phyloP scores from a whole-genome alignment of 2,329 filamentous ascomycete species.

The Thermoascus crustaceus region DNA sequence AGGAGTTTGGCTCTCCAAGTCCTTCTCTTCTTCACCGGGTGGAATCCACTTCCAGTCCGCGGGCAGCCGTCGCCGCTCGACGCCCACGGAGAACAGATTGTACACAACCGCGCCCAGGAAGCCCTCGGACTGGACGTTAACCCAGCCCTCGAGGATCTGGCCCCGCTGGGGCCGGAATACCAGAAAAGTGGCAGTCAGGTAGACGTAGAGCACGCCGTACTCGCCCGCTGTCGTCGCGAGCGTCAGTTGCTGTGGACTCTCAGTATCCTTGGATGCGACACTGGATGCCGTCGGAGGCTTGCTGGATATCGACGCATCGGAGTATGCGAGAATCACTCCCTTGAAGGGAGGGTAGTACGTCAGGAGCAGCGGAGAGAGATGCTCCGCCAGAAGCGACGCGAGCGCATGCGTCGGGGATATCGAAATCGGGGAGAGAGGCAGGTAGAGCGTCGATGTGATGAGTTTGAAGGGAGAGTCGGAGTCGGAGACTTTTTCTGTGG shows the following conservation, averaged over 20 bases:
- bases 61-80: conserved; percentile 70
- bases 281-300: conserved; percentile 29
- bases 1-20: conserved; percentile 9
- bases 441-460: conserved; percentile 68
- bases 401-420: conserved; percentile 45
- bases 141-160: conserved; percentile 66
- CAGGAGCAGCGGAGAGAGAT: conserved; percentile 55
- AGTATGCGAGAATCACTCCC: conserved; percentile 51
- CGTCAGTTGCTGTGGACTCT: conserved; percentile 30
- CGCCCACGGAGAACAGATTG: conserved; percentile 84
- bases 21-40: conserved; percentile 36
- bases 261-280: conserved; percentile 21
- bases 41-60: conserved; percentile 72
- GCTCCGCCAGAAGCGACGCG: conserved; percentile 51
- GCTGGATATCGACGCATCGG: conserved; percentile 35
- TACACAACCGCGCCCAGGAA: conserved; percentile 84
- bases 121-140: conserved; percentile 81
- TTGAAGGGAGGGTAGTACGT: conserved; percentile 54
- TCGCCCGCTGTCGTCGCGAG: conserved; percentile 56
- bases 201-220: conserved; percentile 77
- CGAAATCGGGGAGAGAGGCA: conserved; percentile 51
- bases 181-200: conserved; percentile 80
- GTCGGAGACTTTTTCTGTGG: conserved; percentile 18
- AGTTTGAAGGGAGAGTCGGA: conserved; percentile 63
- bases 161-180: conserved; percentile 71